Evolutionary conservation across 1,284 basidiomycete species (phyloP).

Genomic region (Sutorius eximius): DNA sequence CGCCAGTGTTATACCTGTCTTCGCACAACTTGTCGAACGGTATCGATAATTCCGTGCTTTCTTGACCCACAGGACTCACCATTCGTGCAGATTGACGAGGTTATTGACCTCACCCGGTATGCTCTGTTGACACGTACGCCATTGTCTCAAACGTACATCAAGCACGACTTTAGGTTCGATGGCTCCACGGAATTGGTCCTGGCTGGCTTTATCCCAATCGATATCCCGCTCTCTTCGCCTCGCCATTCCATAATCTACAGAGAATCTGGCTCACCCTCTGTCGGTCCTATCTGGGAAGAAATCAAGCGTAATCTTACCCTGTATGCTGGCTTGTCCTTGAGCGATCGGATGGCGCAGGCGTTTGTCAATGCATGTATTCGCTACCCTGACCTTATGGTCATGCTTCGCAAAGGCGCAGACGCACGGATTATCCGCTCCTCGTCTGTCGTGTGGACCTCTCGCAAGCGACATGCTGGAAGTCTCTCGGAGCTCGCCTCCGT

Average conservation of each 20-base stretch:
- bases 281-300: constrained; percentile 30
- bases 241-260: constrained; percentile 27
- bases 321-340: constrained; percentile 28
- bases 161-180: constrained; percentile 24
- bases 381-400: constrained; percentile 33
- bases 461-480: constrained; percentile 28
- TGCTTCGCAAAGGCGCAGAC: constrained; percentile 31
- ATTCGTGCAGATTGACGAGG: constrained; percentile 29
- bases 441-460: constrained; percentile 28
- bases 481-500: constrained; percentile 22
- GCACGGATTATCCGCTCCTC: constrained; percentile 30
- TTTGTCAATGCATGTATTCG: constrained; percentile 34
- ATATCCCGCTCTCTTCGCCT: constrained; percentile 22
- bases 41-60: constrained; percentile 5
- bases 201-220: constrained; percentile 32
- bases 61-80: background rate
- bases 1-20: constrained; percentile 34
- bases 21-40: constrained; percentile 32
- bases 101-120: constrained; percentile 32
- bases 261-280: constrained; percentile 16
- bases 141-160: constrained; percentile 21
- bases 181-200: constrained; percentile 29
- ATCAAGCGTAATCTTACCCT: constrained; percentile 25
- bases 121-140: constrained; percentile 20
- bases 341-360: constrained; percentile 27